Percentiles rank a stretch among this genome's conserved stretches.
Conservation (phyloP, 306 rosid genomes). For the Malus orientalis region DNA sequence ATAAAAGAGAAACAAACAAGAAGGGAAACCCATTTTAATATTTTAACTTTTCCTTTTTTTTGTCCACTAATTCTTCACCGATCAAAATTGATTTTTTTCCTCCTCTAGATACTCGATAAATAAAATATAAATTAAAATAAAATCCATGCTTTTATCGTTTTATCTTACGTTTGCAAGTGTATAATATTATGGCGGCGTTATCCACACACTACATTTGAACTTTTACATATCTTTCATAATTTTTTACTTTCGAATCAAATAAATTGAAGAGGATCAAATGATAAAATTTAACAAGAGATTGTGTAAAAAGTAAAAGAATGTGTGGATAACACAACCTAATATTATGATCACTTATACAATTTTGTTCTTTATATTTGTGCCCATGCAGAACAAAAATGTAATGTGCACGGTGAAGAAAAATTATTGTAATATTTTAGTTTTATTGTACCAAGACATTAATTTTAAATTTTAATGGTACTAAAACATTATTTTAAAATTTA, state of each 20-base stretch:
- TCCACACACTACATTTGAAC: fast-evolving
- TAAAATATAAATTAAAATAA: background rate
- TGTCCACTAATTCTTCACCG: background rate
- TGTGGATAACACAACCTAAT: too few relatives aligned
- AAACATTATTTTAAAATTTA: background rate
- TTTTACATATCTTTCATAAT: too few relatives aligned
- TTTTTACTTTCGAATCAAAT: too few relatives aligned
- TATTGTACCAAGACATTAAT: too few relatives aligned
- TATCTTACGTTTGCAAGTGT: background rate
- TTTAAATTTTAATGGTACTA: too few relatives aligned
- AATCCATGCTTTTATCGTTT: background rate
- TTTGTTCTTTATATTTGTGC: too few relatives aligned
- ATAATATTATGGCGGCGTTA: background rate
- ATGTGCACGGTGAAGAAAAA: too few relatives aligned
- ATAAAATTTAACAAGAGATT: too few relatives aligned
- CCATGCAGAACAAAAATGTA: too few relatives aligned
- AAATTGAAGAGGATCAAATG: fast-evolving
- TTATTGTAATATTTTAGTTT: too few relatives aligned
- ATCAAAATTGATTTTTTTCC: background rate
- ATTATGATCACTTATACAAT: too few relatives aligned
- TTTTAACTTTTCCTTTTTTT: background rate
- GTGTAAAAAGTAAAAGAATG: too few relatives aligned
- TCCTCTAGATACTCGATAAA: background rate
- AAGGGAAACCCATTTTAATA: background rate
- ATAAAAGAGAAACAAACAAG: background rate